These are phyloP conservation scores for Exophiala spinifera DNA, from an alignment of 2,329 filamentous ascomycete genomes.

Conservation along the genomic window DNA sequence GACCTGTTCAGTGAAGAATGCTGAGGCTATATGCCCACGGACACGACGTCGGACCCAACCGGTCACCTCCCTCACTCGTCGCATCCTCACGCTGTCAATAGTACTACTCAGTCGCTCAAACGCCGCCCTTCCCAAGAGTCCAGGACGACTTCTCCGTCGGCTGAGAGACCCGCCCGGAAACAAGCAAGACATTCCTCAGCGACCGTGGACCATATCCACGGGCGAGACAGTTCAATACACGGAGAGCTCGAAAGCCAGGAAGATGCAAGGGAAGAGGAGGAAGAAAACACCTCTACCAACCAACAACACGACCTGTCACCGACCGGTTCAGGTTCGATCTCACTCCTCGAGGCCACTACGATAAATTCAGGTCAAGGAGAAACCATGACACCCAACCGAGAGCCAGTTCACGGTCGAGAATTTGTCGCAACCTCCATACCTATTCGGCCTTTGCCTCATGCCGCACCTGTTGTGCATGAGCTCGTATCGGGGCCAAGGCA, in stretches of 20 bases:
- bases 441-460: constrained; percentile 12
- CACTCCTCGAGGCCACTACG: constrained; percentile 15
- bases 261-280: constrained; percentile 16
- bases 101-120: constrained; percentile 8
- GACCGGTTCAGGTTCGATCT: neutral
- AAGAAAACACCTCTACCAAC: neutral
- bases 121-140: constrained; percentile 10
- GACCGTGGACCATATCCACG: neutral
- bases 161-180: constrained; percentile 6
- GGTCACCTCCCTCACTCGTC: neutral
- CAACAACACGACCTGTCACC: neutral
- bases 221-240: constrained; percentile 5
- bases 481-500: constrained; percentile 19
- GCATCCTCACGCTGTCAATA: neutral
- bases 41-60: constrained; percentile 4
- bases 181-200: constrained; percentile 10
- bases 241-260: constrained; percentile 6
- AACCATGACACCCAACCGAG: constrained; percentile 7
- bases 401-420: neutral
- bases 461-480: neutral
- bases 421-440: constrained; percentile 12
- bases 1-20: neutral
- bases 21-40: constrained; percentile 5
- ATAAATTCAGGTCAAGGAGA: constrained; percentile 5
- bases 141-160: constrained; percentile 6